Evolutionary conservation across 768 basidiomycete genomes (phyloP).

Genomic region (Leccinum barrowsii): DNA sequence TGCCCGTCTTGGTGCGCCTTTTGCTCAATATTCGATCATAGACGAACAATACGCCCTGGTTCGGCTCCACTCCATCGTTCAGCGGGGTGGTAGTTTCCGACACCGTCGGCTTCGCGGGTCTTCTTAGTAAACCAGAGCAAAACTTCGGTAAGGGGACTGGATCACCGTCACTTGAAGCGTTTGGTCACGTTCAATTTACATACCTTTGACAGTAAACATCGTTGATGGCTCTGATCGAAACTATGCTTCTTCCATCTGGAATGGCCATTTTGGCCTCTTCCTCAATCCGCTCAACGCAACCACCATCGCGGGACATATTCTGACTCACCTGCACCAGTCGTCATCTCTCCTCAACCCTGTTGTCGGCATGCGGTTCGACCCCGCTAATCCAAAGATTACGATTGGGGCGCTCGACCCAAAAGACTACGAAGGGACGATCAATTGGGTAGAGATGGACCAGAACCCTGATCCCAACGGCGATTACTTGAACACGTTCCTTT

Average conservation of each 20-base stretch:
- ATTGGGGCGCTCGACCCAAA: constrained; percentile 31
- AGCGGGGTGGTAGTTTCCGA: constrained; percentile 17
- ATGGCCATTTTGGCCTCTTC: constrained; percentile 26
- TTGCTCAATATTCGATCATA: constrained; percentile 1
- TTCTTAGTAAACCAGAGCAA: constrained; percentile 12
- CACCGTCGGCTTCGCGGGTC: constrained; percentile 19
- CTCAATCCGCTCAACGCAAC: constrained; percentile 21
- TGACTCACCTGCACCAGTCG: constrained; percentile 19
- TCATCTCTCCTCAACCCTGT: constrained; percentile 30
- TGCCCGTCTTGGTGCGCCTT: background rate
- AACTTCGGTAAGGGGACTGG: constrained; percentile 14
- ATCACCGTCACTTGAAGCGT: background rate
- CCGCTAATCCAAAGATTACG: constrained; percentile 27
- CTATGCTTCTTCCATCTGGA: constrained; percentile 7
- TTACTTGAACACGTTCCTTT: constrained; percentile 18
- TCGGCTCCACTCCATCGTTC: constrained; percentile 12
- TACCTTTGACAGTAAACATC: constrained; percentile 18
- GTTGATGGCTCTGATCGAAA: constrained; percentile 17
- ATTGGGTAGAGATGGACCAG: constrained; percentile 25
- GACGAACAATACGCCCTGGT: constrained; percentile 19
- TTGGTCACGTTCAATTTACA: background rate
- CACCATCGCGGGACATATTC: constrained; percentile 4
- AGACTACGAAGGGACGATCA: constrained; percentile 31
- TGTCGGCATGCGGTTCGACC: constrained; percentile 28
- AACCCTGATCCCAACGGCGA: constrained; percentile 16